A percentile compares a stretch with the other conserved stretches of the same genome.
Evolutionary conservation across 2,329 filamentous ascomycete species (phyloP).

Genomic region (Venturia nashicola): DNA sequence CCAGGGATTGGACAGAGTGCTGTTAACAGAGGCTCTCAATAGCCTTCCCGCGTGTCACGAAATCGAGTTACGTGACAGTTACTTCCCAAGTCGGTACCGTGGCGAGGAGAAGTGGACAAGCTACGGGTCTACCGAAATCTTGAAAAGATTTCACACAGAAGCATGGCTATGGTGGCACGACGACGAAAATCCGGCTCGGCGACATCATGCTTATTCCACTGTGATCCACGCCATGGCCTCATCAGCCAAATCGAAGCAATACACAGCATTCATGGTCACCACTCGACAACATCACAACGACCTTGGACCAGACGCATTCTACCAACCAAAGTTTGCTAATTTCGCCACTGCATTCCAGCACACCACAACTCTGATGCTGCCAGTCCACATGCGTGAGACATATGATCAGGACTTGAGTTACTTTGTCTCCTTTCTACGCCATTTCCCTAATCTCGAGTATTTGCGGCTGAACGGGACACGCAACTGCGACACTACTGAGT

Average conservation of each 20-base stretch:
- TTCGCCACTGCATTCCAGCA: not conserved
- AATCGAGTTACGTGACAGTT: not conserved
- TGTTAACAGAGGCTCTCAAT: not conserved
- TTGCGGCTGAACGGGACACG: not conserved
- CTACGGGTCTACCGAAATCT: not conserved
- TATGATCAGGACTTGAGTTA: not conserved
- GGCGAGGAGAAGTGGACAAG: not conserved
- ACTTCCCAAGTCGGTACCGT: not conserved
- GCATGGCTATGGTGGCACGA: not conserved
- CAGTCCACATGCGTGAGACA: not conserved
- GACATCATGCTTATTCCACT: not conserved
- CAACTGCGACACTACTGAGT: not conserved
- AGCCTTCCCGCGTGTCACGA: not conserved
- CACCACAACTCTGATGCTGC: not conserved
- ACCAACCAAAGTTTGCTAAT: not conserved
- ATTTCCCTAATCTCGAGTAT: not conserved
- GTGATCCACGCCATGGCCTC: not conserved
- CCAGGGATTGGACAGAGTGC: not conserved
- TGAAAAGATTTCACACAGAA: not conserved
- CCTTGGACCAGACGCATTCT: not conserved
- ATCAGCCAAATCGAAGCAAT: not conserved
- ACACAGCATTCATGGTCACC: not conserved
- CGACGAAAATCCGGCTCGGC: not conserved
- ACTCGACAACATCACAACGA: not conserved
- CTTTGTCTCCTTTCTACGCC: not conserved